These are phyloP conservation scores for Zalerion maritima DNA, from an alignment of 495 filamentous ascomycete genomes.

Conservation along the genomic window DNA sequence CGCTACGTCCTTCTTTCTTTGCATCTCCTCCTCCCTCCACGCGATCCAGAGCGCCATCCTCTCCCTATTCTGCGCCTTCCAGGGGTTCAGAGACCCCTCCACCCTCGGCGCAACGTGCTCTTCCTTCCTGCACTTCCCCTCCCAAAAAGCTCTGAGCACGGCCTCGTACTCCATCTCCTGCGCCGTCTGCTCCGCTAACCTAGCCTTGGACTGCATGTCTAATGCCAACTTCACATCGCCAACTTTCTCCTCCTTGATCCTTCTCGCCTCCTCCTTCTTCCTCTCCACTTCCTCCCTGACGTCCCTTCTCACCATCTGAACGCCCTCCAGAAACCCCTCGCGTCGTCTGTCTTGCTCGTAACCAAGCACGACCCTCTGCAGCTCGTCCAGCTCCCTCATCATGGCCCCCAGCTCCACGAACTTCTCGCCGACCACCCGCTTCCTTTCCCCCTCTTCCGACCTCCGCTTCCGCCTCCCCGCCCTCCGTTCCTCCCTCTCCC, in stretches of 20 bases:
- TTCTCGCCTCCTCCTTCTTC: constrained; percentile 10
- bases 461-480: constrained; percentile 12
- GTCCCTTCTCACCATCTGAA: background rate
- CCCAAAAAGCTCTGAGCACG: constrained; percentile 15
- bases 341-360: constrained; percentile 8
- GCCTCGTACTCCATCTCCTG: constrained; percentile 20
- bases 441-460: constrained; percentile 14
- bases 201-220: constrained; percentile 12
- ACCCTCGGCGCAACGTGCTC: constrained; percentile 3
- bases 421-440: constrained; percentile 12
- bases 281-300: constrained; percentile 5
- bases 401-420: constrained; percentile 13
- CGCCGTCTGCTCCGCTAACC: constrained; percentile 12
- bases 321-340: no score
- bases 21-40: constrained; percentile 14
- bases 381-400: constrained; percentile 12
- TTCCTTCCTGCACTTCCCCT: constrained; percentile 9
- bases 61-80: constrained; percentile 15
- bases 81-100: constrained; percentile 12
- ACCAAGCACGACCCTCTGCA: constrained; percentile 9
- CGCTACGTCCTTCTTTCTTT: constrained; percentile 6
- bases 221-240: constrained; percentile 9
- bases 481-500: constrained; percentile 12
- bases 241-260: constrained; percentile 7
- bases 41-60: constrained; percentile 13